Base-by-base conservation (phyloP, 2,329 filamentous ascomycete genomes). In the Drechslerella coelobrocha region DNA sequence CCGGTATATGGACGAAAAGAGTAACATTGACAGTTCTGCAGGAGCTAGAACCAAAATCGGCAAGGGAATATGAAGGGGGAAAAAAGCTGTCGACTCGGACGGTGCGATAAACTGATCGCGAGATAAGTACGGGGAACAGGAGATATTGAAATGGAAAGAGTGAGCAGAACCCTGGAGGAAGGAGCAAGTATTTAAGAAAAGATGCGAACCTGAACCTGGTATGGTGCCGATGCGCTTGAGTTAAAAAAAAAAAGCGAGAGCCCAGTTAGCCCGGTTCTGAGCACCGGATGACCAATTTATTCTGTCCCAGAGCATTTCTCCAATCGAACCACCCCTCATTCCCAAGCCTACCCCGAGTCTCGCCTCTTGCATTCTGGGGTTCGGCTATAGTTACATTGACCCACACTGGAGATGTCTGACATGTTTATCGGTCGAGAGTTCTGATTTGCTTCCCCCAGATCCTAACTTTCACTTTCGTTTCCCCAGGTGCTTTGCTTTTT, bases 141-240 rank as follows among this genome's bases (percentile, higher is more conserved):
- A 52, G 54, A 60, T 63, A 54, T 72, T 57, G 59, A 72, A 63
- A 54, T 52, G 53, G 55, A 55, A 34, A 60, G 61, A 65, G 48
- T 34, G 29, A 54, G 34, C 55, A 65, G 55, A 72, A 72, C 59
- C 53, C 59, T 63, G 59, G 66, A 71, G 66, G 66, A 69, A 71
- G 53, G 59, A 60, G 59, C 66, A 71, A 71, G 19, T 71, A 71
- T 71, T 71, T 71, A 71, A 63, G 59, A 71, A 71, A 51, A 63
- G 51, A 43, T 59, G 59, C 59, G 65, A 62, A 50, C 50, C 43
- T 14, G 62, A 57, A 68, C 53, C 65, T 51, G 37, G 57, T 51
- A 57, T 55, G 56, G 34, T 37, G 59, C 53, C 59, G 53, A 63
- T 51, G 59, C 47, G 59, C 43, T 29, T 71, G 59, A 63, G 59